Base-by-base conservation (phyloP, 2,329 filamentous ascomycete genomes). In the Fusarium nanum region DNA sequence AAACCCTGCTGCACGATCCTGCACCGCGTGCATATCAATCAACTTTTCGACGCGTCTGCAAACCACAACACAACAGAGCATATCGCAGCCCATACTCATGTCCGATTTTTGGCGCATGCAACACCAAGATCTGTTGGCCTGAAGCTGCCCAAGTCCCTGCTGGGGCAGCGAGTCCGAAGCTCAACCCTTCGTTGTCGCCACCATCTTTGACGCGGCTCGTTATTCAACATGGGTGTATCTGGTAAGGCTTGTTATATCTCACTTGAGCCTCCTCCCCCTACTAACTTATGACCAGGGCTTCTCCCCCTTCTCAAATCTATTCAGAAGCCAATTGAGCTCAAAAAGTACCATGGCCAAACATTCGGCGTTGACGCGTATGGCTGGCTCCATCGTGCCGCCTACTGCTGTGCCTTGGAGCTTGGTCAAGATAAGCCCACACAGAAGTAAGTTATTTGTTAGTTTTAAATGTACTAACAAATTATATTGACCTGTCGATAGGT, bases 321-420 rank as follows among this genome's bases (percentile, higher is more conserved):
- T 57, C 96, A 99, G 64, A 94, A 92, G 77, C 92, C 92, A 77
- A 92, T 89, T 53, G 92, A 93, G 73, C 85, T 99, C 64, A 97
- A 94, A 78, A 94, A 94, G 76, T 98, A 92, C 80, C 83, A 88
- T 14, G 96, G 95, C 54, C 91, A 97, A 81, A 97, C 92, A 2
- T 87, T 99, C 48, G 97, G 92, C n/a, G 91, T 99, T 37, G 96
- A 99, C 80, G 95, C 92, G 60, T 99, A 99, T 85, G 96, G 95
- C 78, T 99, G 97, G 96, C 89, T 99, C 58, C 96, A 99, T 81
- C 91, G 96, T 73, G 97, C 94, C 56, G 94, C 94, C 48, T 91
- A 97, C 71, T 88, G 93, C 52, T 98, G 95, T 83, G 93, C 95
- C 68, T 89, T 96, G 75, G 96, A 98, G 76, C 87, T 99, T 68